Evolutionary conservation across 2,329 filamentous ascomycete species (phyloP), one percentile per base, ranked within the genome.

Genomic region (Dothidotthia symphoricarpi): DNA sequence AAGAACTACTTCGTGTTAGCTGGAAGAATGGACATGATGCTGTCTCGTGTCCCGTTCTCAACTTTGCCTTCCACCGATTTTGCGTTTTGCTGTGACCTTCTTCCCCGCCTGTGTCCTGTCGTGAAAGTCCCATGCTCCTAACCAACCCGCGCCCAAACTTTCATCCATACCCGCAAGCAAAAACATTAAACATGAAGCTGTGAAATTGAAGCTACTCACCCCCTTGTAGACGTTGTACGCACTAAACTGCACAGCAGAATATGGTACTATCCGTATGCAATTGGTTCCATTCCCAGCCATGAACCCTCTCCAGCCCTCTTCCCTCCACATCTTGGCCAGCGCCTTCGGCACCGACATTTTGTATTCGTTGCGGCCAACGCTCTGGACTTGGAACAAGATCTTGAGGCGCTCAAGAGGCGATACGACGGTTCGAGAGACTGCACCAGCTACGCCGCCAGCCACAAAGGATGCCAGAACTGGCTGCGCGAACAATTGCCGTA

Each of bases 261-360:
- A 98, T 4, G 93, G 93, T 35, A 98, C 88, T 53, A 98, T 98
- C 46, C 93, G 87, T 58, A 98, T 88, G 75, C 93, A 98, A 69
- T 98, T 98, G 45, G 90, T 96, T 48, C 93, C 93, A 66, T 98
- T 98, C 35, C 93, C 93, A 52, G 89, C 82, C 90, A 98, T 95
- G 69, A 97, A 95, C 0, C 93, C 93, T 66, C 82, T 83, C 88
- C 90, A 97, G 37, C 93, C 93, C 69, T 98, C 93, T 65, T 98
- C 93, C 55, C 76, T 83, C 83, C 91, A 95, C 85, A 98, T 98
- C 70, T 98, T 98, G 28, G 73, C 78, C 49, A 98, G 74, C 3
- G 88, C 93, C 69, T 94, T 88, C 54, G 83, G 81, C 41, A 97
- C 88, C 12, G 89, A 93, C 67, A 96, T 75, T 66, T 93, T 91